Evolutionary conservation across 2,329 filamentous ascomycete genomes (phyloP).

Genomic region (Trichoderma arundinaceum): DNA sequence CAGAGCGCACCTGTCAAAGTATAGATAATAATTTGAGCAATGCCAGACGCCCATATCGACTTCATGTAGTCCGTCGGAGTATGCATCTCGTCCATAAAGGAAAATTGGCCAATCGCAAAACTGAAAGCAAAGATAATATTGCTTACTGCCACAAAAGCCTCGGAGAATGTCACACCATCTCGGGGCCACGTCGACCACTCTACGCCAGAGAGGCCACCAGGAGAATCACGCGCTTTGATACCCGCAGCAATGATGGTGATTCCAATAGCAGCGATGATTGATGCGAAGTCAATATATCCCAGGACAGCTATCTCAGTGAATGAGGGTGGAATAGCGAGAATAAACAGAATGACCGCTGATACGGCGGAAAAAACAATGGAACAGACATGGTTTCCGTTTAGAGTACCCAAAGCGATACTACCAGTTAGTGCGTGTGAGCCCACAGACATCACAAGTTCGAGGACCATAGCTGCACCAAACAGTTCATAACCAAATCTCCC

Average conservation of each 20-base stretch:
- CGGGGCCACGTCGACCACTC: slow-evolving; percentile 47
- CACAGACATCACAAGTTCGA: slow-evolving; percentile 70
- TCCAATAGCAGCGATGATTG: slow-evolving; percentile 63
- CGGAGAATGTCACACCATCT: slow-evolving; percentile 50
- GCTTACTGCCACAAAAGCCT: slow-evolving; percentile 60
- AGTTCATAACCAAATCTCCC: slow-evolving; percentile 63
- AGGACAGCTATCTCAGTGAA: slow-evolving; percentile 50
- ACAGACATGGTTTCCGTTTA: slow-evolving; percentile 58
- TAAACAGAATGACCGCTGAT: slow-evolving; percentile 46
- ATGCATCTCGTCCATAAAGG: slow-evolving; percentile 54
- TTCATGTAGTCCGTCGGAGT: slow-evolving; percentile 48
- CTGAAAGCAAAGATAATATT: slow-evolving; percentile 72
- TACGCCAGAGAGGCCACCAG: slow-evolving; percentile 35
- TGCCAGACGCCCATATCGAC: slow-evolving; percentile 62
- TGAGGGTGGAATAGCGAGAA: slow-evolving; percentile 49
- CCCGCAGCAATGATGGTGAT: slow-evolving; percentile 67
- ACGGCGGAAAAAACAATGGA: slow-evolving; percentile 47
- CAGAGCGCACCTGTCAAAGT: slow-evolving; percentile 66
- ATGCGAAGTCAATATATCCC: slow-evolving; percentile 58
- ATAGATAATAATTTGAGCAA: slow-evolving; percentile 64
- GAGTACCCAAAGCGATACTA: slow-evolving; percentile 65
- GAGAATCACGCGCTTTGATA: slow-evolving; percentile 42
- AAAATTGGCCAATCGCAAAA: slow-evolving; percentile 51
- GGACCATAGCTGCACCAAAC: slow-evolving; percentile 59
- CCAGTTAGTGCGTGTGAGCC: slow-evolving; percentile 70